phyloP scores from a whole-genome alignment of 345 rosid species.

The Acer negundo region DNA sequence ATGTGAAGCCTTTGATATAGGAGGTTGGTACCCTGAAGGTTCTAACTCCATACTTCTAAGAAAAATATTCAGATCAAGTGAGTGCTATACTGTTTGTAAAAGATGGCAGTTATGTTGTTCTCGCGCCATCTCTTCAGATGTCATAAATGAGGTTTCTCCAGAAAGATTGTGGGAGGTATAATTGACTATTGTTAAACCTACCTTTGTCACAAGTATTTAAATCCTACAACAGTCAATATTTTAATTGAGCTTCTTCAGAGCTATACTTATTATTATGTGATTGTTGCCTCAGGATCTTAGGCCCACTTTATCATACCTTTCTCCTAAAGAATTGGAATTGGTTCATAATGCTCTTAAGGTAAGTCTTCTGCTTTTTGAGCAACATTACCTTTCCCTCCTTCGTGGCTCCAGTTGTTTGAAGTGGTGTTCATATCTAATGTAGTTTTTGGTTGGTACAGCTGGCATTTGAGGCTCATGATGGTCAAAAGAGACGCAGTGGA shows the following conservation, averaged over 20 bases:
- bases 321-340: slow-evolving; percentile 77
- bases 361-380: slow-evolving; percentile 24
- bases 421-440: slow-evolving; percentile 25
- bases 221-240: slow-evolving; percentile 8
- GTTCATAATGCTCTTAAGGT: slow-evolving; percentile 83
- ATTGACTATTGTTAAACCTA: slow-evolving; percentile 14
- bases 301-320: slow-evolving; percentile 78
- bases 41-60: slow-evolving; percentile 37
- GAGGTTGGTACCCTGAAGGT: slow-evolving; percentile 40
- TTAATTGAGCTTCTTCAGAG: neutral
- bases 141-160: slow-evolving; percentile 52
- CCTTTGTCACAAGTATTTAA: neutral
- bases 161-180: slow-evolving; percentile 95
- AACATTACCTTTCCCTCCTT: neutral
- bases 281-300: slow-evolving; percentile 49
- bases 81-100: slow-evolving; percentile 43
- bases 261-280: slow-evolving; percentile 5
- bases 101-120: slow-evolving; percentile 61
- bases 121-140: slow-evolving; percentile 46
- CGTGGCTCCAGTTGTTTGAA: slow-evolving; percentile 2
- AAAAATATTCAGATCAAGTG: slow-evolving; percentile 43
- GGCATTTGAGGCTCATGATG: slow-evolving; percentile 97
- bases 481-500: slow-evolving; percentile 97
- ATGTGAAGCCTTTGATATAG: slow-evolving; percentile 45
- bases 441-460: slow-evolving; percentile 55